Conservation (phyloP, 441 rosid genomes). For the Melastoma candidum region DNA sequence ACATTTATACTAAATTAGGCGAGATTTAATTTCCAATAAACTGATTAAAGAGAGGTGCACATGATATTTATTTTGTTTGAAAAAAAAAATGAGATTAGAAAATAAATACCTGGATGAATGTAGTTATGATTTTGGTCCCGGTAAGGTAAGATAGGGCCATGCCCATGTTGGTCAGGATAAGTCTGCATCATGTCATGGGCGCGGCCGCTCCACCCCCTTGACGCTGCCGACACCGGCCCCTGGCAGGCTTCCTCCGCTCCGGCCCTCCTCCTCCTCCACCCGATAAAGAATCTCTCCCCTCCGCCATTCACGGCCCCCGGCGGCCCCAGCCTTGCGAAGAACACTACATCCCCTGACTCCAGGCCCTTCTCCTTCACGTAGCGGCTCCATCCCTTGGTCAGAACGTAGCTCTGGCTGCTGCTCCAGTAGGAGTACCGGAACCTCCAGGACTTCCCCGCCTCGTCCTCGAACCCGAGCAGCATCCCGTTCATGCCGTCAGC, state of each 20-base stretch:
- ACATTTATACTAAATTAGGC: too few relatives aligned
- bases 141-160: slow-evolving; percentile 5
- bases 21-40: too few relatives aligned
- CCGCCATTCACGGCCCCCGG: background rate
- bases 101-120: slow-evolving; percentile 3
- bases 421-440: slow-evolving; percentile 17
- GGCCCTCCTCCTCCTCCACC: slow-evolving; percentile 8
- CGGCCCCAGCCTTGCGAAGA: slow-evolving; percentile 3
- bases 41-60: too few relatives aligned
- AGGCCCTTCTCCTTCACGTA: slow-evolving; percentile 16
- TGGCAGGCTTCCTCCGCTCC: slow-evolving; percentile 6
- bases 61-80: too few relatives aligned
- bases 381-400: slow-evolving; percentile 16
- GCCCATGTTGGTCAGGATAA: slow-evolving; percentile 4
- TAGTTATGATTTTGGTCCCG: background rate
- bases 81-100: background rate
- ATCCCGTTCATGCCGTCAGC: background rate
- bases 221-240: background rate
- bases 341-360: slow-evolving; percentile 10
- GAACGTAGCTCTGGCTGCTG: slow-evolving; percentile 21
- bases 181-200: background rate
- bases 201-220: background rate
- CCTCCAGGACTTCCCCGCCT: slow-evolving; percentile 9
- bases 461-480: slow-evolving; percentile 13
- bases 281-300: slow-evolving; percentile 4